Conservation (phyloP, 2,329 filamentous ascomycete genomes). For the Parastagonospora nodorum region DNA sequence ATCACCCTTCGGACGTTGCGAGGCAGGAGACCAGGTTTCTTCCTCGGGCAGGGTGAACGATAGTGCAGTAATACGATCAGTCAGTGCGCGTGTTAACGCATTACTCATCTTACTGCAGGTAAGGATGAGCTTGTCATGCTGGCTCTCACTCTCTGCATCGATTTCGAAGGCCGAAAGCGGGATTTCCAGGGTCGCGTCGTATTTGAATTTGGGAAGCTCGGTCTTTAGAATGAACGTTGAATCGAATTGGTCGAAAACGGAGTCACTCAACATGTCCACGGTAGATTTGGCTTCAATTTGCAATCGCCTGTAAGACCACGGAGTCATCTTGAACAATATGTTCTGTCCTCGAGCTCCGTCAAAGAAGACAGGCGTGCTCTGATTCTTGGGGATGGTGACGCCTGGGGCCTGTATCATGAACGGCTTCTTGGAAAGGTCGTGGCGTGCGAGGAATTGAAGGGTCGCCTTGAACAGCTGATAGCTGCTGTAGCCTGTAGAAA, state of each 20-base stretch:
- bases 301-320: conserved; percentile 78
- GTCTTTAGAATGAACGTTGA: conserved; percentile 75
- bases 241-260: conserved; percentile 78
- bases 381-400: conserved; percentile 46
- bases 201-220: conserved; percentile 58
- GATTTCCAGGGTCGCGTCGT: conserved; percentile 58
- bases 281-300: conserved; percentile 76
- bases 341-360: conserved; percentile 78
- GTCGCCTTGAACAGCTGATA: conserved; percentile 95
- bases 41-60: conserved; percentile 38
- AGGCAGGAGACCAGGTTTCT: conserved; percentile 44
- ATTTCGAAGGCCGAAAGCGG: conserved; percentile 40
- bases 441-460: conserved; percentile 81
- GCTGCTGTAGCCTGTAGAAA: conserved; percentile 82
- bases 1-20: conserved; percentile 25
- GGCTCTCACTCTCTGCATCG: conserved; percentile 26
- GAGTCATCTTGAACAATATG: conserved; percentile 85
- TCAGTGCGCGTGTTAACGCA: conserved; percentile 72
- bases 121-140: conserved; percentile 31
- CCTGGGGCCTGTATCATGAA: conserved; percentile 55
- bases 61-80: conserved; percentile 73
- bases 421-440: conserved; percentile 72
- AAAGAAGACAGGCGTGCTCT: conserved; percentile 71
- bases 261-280: conserved; percentile 74
- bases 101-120: conserved; percentile 65